Percentiles rank a stretch among this genome's conserved stretches.
phyloP scores from a whole-genome alignment of 139 green algal genomes.

The Tetraselmis chui region DNA sequence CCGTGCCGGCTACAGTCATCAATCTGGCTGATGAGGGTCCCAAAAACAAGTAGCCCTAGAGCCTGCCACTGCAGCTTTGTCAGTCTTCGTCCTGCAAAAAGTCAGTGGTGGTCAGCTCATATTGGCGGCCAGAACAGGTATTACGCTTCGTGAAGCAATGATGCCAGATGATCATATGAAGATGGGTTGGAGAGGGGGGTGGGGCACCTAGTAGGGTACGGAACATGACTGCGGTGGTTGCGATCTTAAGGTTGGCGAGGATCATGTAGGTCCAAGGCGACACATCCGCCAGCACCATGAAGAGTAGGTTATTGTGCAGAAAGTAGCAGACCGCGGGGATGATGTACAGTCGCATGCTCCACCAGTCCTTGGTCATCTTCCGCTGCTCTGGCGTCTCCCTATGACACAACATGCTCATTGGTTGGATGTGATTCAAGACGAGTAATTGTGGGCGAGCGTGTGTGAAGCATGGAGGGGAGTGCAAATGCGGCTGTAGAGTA shows the following conservation, averaged over 20 bases:
- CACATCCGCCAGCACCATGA: slow-evolving; percentile 5
- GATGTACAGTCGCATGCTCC: slow-evolving; percentile 6
- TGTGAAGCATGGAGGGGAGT: too few relatives aligned
- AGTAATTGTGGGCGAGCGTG: too few relatives aligned
- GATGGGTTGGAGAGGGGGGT: not conserved
- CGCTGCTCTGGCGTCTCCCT: not conserved
- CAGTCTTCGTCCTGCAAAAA: not conserved
- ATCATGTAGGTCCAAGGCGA: slow-evolving; percentile 7
- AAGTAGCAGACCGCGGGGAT: slow-evolving; percentile 4
- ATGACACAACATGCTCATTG: too few relatives aligned
- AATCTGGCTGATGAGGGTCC: not conserved
- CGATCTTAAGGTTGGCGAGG: slow-evolving; percentile 14
- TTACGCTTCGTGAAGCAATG: too few relatives aligned
- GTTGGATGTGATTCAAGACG: too few relatives aligned
- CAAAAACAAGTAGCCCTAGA: not conserved
- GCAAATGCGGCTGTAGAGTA: too few relatives aligned
- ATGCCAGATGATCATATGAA: too few relatives aligned
- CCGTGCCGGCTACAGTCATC: not conserved
- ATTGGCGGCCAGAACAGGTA: too few relatives aligned
- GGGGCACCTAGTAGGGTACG: not conserved
- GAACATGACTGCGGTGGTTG: slow-evolving; percentile 5
- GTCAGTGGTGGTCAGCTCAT: too few relatives aligned
- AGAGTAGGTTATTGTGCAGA: slow-evolving; percentile 9
- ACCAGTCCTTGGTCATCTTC: slow-evolving; percentile 5
- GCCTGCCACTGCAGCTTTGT: not conserved